Percentiles rank a stretch among this genome's conserved stretches.
phyloP scores from a whole-genome alignment of 768 basidiomycete species.

The Scleroderma citrinum region DNA sequence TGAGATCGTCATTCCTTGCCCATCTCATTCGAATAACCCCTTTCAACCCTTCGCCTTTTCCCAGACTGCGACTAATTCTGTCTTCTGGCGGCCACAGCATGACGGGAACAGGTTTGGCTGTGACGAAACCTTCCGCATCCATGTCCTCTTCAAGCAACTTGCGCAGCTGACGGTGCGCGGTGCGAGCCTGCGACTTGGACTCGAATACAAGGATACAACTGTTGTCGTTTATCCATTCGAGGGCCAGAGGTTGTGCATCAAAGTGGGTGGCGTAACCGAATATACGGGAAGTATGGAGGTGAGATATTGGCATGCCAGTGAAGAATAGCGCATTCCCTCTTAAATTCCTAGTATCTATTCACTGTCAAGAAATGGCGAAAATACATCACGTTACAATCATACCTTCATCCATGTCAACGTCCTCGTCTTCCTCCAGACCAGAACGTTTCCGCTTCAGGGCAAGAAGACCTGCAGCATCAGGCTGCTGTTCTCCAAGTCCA shows the following conservation, averaged over 20 bases:
- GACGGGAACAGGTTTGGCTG: conserved; percentile 65
- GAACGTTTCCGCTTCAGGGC: conserved; percentile 43
- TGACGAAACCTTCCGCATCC: conserved; percentile 52
- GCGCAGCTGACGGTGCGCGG: conserved; percentile 45
- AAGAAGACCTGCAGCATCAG: conserved; percentile 39
- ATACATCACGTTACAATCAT: conserved; percentile 17
- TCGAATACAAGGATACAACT: conserved; percentile 77
- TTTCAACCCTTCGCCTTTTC: conserved; percentile 61
- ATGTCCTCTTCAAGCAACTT: conserved; percentile 44
- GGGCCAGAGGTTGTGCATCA: conserved; percentile 62
- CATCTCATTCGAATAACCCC: conserved; percentile 69
- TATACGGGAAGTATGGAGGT: conserved; percentile 68
- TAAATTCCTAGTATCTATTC: conserved; percentile 31
- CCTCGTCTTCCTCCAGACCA: conserved; percentile 31
- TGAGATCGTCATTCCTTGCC: conserved; percentile 67
- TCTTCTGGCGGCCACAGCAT: conserved; percentile 77
- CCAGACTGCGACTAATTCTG: conserved; percentile 66
- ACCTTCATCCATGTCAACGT: conserved; percentile 30
- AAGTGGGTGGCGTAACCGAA: conserved; percentile 83
- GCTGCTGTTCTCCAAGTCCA: conserved; percentile 30
- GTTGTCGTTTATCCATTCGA: conserved; percentile 85
- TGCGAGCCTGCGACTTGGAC: conserved; percentile 46
- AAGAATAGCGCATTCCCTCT: conserved; percentile 67
- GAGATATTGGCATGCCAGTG: conserved; percentile 65
- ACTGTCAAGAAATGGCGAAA: neutral